Evolutionary conservation across 768 basidiomycete species (phyloP), one percentile per base, ranked within the genome.

Genomic region (Lactarius deliciosus): DNA sequence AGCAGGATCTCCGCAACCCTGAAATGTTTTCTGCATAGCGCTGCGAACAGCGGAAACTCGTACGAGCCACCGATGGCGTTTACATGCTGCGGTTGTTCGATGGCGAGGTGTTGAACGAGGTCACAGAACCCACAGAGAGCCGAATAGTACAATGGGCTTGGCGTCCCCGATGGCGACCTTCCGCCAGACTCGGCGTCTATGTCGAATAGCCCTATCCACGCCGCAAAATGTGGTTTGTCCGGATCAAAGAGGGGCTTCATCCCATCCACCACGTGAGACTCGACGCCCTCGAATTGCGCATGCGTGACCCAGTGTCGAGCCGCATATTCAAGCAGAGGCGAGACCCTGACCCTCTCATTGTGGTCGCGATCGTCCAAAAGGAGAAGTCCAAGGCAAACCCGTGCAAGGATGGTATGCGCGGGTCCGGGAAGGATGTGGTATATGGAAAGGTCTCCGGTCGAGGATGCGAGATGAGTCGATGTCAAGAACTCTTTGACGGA

Each of bases 401-500:
- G 45, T 4, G 45, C 9, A 10, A 47, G 10, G 45, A 22, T 47
- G n/a, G 45, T 47, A 10, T 47, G 45, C 0, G 45, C 45, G 3
- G 10, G n/a, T 22, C 3, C 10, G 4, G 10, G 45, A 47, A 22
- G 45, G 10, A 47, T 22, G n/a, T 47, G 45, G n/a, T n/a, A 47
- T 22, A 8, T 3, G n/a, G n/a, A 11, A 9, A 47, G 45, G 45
- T 47, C n/a, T 47, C 10, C n/a, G 9, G n/a, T 22, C n/a, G 20
- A 47, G 10, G 45, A 15, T 0, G 60, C 55, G 15, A 66, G 60
- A 9, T 45, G 55, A 38, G 30, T 28, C 15, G 65, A 66, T 0
- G 34, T 66, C 2, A 66, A 45, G 45, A 47, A 66, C 16, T 61
- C 65, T 15, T 62, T 61, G 3, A 66, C 65, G 0, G 65, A 61